Conservation (phyloP, 192 early-diverging fungal genomes). For the Podila epicladia region DNA sequence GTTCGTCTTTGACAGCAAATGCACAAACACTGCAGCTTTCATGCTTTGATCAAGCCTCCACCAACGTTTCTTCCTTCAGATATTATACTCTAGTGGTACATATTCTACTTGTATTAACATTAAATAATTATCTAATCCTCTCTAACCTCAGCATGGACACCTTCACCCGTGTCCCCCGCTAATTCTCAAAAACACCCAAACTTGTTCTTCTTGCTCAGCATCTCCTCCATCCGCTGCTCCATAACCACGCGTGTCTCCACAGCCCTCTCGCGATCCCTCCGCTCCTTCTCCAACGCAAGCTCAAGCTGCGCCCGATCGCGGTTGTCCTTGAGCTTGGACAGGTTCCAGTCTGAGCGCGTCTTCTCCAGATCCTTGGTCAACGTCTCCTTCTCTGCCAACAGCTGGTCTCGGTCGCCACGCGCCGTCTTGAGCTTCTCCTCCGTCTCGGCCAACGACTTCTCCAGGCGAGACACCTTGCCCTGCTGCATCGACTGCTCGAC, state of each 20-base stretch:
- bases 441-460: conserved; percentile 54
- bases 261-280: conserved; percentile 59
- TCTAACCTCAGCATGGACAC: too few relatives aligned
- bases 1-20: too few relatives aligned
- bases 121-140: too few relatives aligned
- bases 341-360: conserved; percentile 47
- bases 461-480: conserved; percentile 49
- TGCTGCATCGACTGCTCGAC: conserved; percentile 48
- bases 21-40: too few relatives aligned
- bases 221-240: conserved; percentile 63
- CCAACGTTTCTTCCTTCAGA: too few relatives aligned
- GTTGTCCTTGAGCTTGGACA: conserved; percentile 46
- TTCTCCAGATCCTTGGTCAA: conserved; percentile 48
- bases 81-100: too few relatives aligned
- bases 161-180: too few relatives aligned
- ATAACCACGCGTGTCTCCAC: conserved; percentile 56
- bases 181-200: conserved; percentile 65
- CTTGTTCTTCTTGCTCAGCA: conserved; percentile 64
- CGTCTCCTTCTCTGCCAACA: conserved; percentile 49
- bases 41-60: too few relatives aligned
- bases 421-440: conserved; percentile 52
- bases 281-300: conserved; percentile 51
- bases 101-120: too few relatives aligned
- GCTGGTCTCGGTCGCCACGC: conserved; percentile 44
- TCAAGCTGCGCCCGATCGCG: conserved; percentile 53